Evolutionary conservation across 257 asterid genomes (phyloP).

Genomic region (Plantago ovata): DNA sequence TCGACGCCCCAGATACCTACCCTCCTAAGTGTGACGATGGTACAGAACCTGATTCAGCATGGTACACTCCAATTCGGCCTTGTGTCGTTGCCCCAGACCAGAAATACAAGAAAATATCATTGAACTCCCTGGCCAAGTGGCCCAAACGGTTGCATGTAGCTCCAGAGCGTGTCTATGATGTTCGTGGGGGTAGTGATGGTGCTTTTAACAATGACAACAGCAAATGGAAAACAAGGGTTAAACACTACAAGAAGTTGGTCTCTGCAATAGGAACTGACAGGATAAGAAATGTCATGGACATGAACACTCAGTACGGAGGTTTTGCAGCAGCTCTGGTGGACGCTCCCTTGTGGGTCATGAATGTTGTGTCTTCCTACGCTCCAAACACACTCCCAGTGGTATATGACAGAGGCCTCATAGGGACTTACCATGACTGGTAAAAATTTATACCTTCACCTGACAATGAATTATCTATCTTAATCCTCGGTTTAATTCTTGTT

Average conservation of each 20-base stretch:
- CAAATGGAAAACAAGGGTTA: conserved; percentile 73
- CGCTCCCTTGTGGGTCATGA: conserved; percentile 92
- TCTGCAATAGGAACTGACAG: conserved; percentile 76
- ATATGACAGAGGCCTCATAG: conserved; percentile 91
- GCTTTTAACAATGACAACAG: conserved; percentile 80
- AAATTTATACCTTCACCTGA: neutral
- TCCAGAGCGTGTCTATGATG: conserved; percentile 75
- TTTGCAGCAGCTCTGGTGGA: conserved; percentile 79
- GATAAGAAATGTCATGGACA: conserved; percentile 93
- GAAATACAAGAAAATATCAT: conserved; percentile 44
- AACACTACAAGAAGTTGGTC: conserved; percentile 85
- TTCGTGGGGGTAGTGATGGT: conserved; percentile 79
- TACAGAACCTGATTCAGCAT: conserved; percentile 92
- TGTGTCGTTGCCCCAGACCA: conserved; percentile 76
- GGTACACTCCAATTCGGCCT: conserved; percentile 94
- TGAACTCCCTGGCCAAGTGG: conserved; percentile 81
- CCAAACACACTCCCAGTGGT: conserved; percentile 84
- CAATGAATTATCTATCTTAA: neutral
- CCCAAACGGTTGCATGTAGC: conserved; percentile 65
- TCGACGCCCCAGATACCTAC: conserved; percentile 63
- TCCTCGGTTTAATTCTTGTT: neutral
- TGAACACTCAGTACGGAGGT: conserved; percentile 91
- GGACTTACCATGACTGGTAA: conserved; percentile 95
- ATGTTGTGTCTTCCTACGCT: conserved; percentile 76
- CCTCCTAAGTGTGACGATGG: conserved; percentile 93